Conservation (phyloP, 2,329 filamentous ascomycete genomes). For the Trichoderma sp. region DNA sequence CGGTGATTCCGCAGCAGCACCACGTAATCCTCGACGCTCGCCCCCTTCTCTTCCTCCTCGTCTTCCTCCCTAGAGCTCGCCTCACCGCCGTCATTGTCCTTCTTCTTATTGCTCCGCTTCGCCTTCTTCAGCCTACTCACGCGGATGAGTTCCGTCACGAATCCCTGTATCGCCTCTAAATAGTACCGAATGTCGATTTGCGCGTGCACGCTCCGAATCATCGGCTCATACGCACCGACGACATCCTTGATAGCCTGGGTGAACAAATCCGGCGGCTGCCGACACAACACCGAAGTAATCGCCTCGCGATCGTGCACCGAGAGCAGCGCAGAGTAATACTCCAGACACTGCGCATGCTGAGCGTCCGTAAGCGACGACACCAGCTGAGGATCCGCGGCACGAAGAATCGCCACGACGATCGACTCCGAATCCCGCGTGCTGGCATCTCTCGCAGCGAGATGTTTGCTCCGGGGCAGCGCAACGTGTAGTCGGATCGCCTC, state of each 20-base stretch:
- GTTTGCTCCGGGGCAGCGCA: constrained; percentile 49
- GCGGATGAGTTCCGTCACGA: constrained; percentile 69
- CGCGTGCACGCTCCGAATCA: constrained; percentile 69
- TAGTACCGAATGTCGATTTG: constrained; percentile 68
- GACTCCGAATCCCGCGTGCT: constrained; percentile 54
- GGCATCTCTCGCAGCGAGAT: constrained; percentile 55
- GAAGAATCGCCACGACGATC: constrained; percentile 65
- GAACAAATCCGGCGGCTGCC: constrained; percentile 67
- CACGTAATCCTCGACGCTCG: constrained; percentile 71
- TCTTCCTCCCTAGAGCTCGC: constrained; percentile 10
- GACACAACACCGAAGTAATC: constrained; percentile 64
- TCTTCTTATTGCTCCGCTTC: constrained; percentile 8
- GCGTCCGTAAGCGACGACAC: constrained; percentile 49
- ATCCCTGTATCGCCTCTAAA: constrained; percentile 62
- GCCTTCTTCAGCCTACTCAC: constrained; percentile 45
- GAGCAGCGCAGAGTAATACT: constrained; percentile 69
- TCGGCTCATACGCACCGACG: constrained; percentile 67
- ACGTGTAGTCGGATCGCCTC: constrained; percentile 59
- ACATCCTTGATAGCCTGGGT: constrained; percentile 64
- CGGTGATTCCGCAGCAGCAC: constrained; percentile 62
- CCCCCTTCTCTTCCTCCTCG: constrained; percentile 35
- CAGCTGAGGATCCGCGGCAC: constrained; percentile 46
- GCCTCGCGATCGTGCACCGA: constrained; percentile 71
- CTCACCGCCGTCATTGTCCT: not conserved
- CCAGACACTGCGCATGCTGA: constrained; percentile 62